phyloP scores from a whole-genome alignment of 2,329 filamentous ascomycete species.

The Fonsecaea pugnacius region DNA sequence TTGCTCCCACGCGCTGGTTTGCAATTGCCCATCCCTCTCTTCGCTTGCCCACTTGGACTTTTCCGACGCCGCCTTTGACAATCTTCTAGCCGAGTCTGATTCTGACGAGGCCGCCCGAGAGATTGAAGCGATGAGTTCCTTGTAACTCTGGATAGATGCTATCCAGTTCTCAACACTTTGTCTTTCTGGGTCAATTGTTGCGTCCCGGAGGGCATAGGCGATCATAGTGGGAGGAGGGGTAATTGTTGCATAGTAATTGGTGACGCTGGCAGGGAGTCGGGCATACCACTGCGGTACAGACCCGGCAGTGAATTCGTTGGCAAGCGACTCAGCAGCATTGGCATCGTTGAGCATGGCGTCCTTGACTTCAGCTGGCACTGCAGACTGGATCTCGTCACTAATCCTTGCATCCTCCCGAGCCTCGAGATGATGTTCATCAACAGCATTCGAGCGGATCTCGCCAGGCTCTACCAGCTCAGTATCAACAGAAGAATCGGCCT shows the following conservation, averaged over 20 bases:
- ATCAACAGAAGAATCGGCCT: not conserved
- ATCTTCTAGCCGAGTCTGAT: slow-evolving; percentile 13
- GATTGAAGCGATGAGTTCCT: slow-evolving; percentile 6
- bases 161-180: slow-evolving; percentile 18
- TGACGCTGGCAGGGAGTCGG: slow-evolving; percentile 15
- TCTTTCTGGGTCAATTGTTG: slow-evolving; percentile 4
- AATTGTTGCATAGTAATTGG: slow-evolving; percentile 27
- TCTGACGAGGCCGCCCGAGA: not conserved
- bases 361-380: slow-evolving; percentile 17
- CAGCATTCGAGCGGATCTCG: slow-evolving; percentile 6
- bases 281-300: slow-evolving; percentile 19
- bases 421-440: not conserved
- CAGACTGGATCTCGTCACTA: slow-evolving; percentile 14
- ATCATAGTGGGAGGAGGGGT: slow-evolving; percentile 18
- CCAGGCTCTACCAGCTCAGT: not conserved
- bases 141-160: slow-evolving; percentile 14
- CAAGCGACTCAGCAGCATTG: slow-evolving; percentile 17
- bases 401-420: slow-evolving; percentile 2
- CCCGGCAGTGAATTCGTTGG: slow-evolving; percentile 22
- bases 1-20: slow-evolving; percentile 10
- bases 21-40: not conserved
- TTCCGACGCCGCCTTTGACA: slow-evolving; percentile 12
- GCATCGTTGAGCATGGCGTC: slow-evolving; percentile 22
- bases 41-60: slow-evolving; percentile 16
- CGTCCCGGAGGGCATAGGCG: not conserved